Base-by-base conservation (phyloP, 805 yeast genomes). In the Ogataea ganodermae region DNA sequence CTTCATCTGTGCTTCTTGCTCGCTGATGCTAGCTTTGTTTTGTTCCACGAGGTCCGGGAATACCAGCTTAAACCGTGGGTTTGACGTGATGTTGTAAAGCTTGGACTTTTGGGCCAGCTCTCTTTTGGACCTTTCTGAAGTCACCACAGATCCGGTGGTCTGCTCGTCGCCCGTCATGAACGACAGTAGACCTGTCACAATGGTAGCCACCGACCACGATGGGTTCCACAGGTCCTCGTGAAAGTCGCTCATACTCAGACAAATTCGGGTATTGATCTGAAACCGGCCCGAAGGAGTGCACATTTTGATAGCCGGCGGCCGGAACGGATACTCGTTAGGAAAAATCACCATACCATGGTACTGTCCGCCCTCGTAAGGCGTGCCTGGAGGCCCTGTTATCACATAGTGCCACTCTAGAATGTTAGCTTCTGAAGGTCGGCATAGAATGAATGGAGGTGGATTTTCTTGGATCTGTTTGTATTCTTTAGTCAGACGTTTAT, bases 161-260 rank as follows among this genome's bases (percentile, higher is more conserved):
- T 78, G 70, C 56, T 91, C 97, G 49, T 80, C 79, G 8, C 94
- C 84, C 0, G 96, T 89, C 98, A 91, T 91, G 61, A 91, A 91
- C 63, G 96, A 88, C 55, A 91, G 71, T 30, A 91, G 71, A 0
- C 97, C 98, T 9, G 83, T 87, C 57, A 91, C 73, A 17, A 91
- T 91, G 0, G 97, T 90, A 27, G 89, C 74, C 21, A 91, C 97
- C 37, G 90, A 82, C 97, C 97, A 91, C 6, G 96, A 89, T 1
- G 98, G 97, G 65, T 91, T 90, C 98, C 98, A 91, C 1, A 86
- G 72, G 65, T 90, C 94, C 3, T 96, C 97, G 59, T 91, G 98
- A 66, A 81, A 91, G 68, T 91, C 97, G 59, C 95, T 84, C 85
- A 91, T 90, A n/a, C 91, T 83, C 41, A 91, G 72, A 68, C 98